Base-by-base conservation (phyloP, 2,329 filamentous ascomycete genomes). In the Fusarium euwallaceae region DNA sequence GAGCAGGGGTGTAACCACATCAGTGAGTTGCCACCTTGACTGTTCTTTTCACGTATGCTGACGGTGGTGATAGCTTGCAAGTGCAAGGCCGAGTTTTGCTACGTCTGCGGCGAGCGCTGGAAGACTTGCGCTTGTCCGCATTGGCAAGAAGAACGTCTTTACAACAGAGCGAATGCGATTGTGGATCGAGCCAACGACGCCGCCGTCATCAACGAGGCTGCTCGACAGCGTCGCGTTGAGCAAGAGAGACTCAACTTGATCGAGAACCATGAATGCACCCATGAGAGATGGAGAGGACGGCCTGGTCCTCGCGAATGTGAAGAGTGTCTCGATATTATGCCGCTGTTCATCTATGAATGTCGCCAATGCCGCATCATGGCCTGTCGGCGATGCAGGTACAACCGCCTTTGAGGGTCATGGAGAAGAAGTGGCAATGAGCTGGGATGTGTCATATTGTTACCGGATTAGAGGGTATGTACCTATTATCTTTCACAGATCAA, bases 1-100 rank as follows among this genome's bases (percentile, higher is more conserved):
- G 56, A 78, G 0, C 12, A 55, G 1, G 89, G 90, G 0, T 91
- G 90, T 64, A 84, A 88, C 58, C 89, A 91, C 64, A 91, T 92
- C 4, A 88, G 89, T 91, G 71, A 76, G 87, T 85, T 1, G 7
- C n/a, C 53, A 22, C 14, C 14, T 32, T 20, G 1, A 1, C 10
- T 6, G 2, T 29, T 9, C 10, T 16, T n/a, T 10, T 14, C 4
- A 17, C 34, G 1, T 2, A 12, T 16, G 24, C 22, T 60, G n/a
- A 65, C 41, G 4, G 11, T 14, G 16, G 9, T 6, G 4, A 2
- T 24, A 83, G 88, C 85, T 1, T 90, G 87, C 45, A 77, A 61
- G 1, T 90, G 87, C 48, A 76, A 81, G 0, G 80, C 82, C 0
- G n/a, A 88, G 17, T 90, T 89, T 69, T 89, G 87, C 69, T 89